These are phyloP conservation scores for Trichosporon coremiiforme DNA, from an alignment of 1,284 basidiomycete species.

Conservation along the genomic window DNA sequence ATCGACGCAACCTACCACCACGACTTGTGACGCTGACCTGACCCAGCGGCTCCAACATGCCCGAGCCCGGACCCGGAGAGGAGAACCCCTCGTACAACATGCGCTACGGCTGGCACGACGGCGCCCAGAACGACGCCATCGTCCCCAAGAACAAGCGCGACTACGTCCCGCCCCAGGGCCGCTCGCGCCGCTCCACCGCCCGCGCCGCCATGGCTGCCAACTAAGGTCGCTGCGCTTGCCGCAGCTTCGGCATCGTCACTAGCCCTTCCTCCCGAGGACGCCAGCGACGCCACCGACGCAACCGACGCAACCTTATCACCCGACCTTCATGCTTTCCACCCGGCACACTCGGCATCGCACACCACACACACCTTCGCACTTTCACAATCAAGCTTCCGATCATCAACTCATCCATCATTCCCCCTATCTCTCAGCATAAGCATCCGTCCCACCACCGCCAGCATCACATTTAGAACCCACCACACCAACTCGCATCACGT, in stretches of 20 bases:
- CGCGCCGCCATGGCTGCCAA: too few species aligned
- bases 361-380: neutral
- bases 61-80: neutral
- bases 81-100: conserved; percentile 20
- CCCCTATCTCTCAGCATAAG: neutral
- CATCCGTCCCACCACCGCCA: neutral
- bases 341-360: neutral
- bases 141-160: conserved; percentile 10
- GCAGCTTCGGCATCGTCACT: neutral
- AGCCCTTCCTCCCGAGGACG: neutral
- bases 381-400: neutral
- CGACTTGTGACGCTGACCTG: conserved; percentile 16
- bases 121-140: conserved; percentile 26
- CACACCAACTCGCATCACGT: neutral
- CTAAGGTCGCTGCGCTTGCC: neutral
- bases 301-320: neutral
- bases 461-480: neutral
- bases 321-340: too few species aligned
- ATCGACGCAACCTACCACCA: neutral
- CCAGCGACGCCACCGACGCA: neutral
- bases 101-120: conserved; percentile 27
- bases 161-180: conserved; percentile 12
- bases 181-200: neutral
- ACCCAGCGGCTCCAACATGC: conserved; percentile 26
- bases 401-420: neutral